Base-by-base conservation (phyloP, 176 grass and related monocot species). In the Poa pratensis region DNA sequence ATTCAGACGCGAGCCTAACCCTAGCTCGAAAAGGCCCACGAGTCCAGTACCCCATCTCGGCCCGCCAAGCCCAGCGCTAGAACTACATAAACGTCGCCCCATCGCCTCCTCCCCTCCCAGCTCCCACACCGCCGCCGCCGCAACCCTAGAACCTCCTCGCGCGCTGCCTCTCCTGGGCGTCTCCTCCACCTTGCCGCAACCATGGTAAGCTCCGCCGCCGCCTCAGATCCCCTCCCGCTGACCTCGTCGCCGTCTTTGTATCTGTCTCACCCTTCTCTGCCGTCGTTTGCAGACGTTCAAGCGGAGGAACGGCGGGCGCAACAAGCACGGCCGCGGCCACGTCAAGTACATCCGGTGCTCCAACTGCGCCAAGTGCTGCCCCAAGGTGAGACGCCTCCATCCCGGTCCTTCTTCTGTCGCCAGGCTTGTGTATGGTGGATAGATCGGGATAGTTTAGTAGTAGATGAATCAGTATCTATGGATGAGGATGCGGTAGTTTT, bases 341-440 rank as follows among this genome's bases (percentile, higher is more conserved):
- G 92, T 91, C 62, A 94, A 89, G 65, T 94, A 87, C 83, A 91
- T 91, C 83, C 92, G 92, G 28, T 94, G 92, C 86, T 79, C 88
- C 49, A 90, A 94, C 89, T 94, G 86, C 74, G 92, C 85, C 30
- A 94, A 94, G 42, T 94, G 92, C 86, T 91, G 86, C 63, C 83
- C 86, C 7, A 94, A 94, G 92, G 86, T 88, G 84, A 77, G 84
- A 46, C 48, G 3, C 0, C 5, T 3, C 9, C 13, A 16, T 70
- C 14, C 37, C 11, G 1, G 1, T 9, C 55, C 12, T 20, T n/a
- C 20, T 11, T 20, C 8, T 0, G 15, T 0, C 46, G 11, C 18
- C 2, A 10, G 5, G 0, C 35, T 68, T 10, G 28, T 20, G 74
- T 59, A 11, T 14, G 7, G 16, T 20, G 2, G 69, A 18, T 78